These are phyloP conservation scores for Fraxinus xanthoxyloides DNA, from an alignment of 305 asterid genomes.

Conservation along the genomic window DNA sequence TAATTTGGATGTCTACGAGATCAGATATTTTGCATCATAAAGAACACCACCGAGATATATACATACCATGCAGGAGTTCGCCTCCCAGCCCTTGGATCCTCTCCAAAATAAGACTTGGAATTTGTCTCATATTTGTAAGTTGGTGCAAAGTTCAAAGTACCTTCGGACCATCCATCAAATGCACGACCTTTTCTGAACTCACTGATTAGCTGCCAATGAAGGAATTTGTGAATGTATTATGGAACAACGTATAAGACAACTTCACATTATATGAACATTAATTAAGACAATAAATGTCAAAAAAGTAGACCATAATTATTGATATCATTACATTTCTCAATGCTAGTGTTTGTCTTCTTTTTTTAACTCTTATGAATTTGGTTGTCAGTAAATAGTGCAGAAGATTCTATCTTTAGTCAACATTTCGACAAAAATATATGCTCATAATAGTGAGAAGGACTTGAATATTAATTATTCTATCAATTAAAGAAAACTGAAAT, in stretches of 20 bases:
- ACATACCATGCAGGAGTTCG: slow-evolving; percentile 94
- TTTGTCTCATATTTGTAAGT: slow-evolving; percentile 81
- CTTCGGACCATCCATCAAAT: slow-evolving; percentile 99
- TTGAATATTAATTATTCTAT: neutral
- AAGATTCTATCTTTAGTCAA: neutral
- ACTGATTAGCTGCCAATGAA: slow-evolving; percentile 55
- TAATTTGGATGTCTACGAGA: neutral
- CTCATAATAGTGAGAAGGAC: neutral
- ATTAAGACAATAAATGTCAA: neutral
- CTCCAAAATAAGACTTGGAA: slow-evolving; percentile 64
- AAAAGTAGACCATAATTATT: neutral
- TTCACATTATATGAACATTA: neutral
- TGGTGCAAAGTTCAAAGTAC: slow-evolving; percentile 75
- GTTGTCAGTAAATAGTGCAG: neutral
- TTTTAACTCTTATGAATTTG: neutral
- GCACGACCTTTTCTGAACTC: slow-evolving; percentile 81
- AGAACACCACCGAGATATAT: neutral
- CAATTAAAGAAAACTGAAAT: neutral
- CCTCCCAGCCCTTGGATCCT: slow-evolving; percentile 67
- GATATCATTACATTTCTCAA: neutral
- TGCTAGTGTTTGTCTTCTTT: neutral
- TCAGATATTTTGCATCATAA: neutral
- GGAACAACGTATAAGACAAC: neutral
- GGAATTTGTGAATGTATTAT: slow-evolving; percentile 3
- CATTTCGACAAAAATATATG: neutral